Base-by-base conservation (phyloP, 208 protist genomes). In the Acanthamoeba royreba region DNA sequence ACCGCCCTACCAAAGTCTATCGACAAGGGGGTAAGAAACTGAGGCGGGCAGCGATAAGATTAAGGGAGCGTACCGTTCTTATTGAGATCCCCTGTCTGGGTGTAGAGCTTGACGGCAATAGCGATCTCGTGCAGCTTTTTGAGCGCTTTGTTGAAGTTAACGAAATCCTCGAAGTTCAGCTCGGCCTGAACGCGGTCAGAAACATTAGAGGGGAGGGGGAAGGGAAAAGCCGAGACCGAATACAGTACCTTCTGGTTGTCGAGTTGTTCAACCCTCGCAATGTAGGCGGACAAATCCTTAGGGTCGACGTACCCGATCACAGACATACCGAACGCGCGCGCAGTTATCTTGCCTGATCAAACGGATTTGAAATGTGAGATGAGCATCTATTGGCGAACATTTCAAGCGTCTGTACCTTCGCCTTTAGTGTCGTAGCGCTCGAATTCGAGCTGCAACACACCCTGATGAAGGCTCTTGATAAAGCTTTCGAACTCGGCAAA, bases 21-120 rank as follows among this genome's bases (percentile, higher is more conserved):
- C n/a, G n/a, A n/a, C n/a, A n/a, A n/a, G n/a, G n/a, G n/a, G n/a
- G n/a, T n/a, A n/a, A n/a, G n/a, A 55, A 55, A 25, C 49, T 9
- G 13, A 25, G 49, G 13, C 19, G 13, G 49, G 49, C 19, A 9
- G 49, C 13, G 49, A 19, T 55, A 19, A 19, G 13, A 19, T 55
- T 9, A 55, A 19, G 49, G 9, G 13, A 55, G 49, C 49, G 19
- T 55, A 19, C 53, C 72, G 7, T 25, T 52, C 72, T 83, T 83
- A 17, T 25, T 31, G 42, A 83, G 25, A 11, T 52, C 43, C 1
- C 43, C 43, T 33, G n/a, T 42, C 38, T 45, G 42, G 72, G 35
- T 31, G 72, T 83, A 83, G 72, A 83, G 72, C 72, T 83, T 83
- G 72, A 83, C 72, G 72, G 72, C 72, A 42, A 83, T 33, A 31